Percentiles rank a stretch among this genome's conserved stretches.
Evolutionary conservation across 2,329 filamentous ascomycete genomes (phyloP).

Genomic region (Alternaria burnsii): DNA sequence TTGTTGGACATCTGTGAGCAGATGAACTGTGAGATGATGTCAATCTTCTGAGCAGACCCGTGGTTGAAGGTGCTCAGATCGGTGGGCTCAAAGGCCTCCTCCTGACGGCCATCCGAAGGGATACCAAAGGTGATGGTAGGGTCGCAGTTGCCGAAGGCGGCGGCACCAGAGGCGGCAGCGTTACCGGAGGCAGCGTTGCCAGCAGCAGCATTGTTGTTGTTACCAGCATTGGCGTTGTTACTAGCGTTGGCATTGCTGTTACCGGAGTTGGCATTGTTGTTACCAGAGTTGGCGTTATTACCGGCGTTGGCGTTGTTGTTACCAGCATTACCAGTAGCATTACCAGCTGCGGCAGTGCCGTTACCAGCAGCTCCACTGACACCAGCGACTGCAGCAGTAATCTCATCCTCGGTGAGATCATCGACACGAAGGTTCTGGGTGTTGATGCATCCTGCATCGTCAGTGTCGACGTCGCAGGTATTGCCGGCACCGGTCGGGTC

Average conservation of each 20-base stretch:
- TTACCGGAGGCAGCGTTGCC: background rate
- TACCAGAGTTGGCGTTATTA: too few species aligned
- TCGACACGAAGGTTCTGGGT: slow-evolving; percentile 62
- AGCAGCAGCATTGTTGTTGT: slow-evolving; percentile 4
- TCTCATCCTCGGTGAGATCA: slow-evolving; percentile 63
- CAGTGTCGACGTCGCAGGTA: slow-evolving; percentile 60
- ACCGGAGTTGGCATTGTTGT: background rate
- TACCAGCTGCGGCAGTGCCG: slow-evolving; percentile 12
- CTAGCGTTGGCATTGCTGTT: slow-evolving; percentile 1
- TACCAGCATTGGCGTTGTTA: slow-evolving; percentile 4
- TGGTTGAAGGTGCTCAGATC: slow-evolving; percentile 60
- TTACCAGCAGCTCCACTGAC: slow-evolving; percentile 28
- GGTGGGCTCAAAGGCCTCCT: slow-evolving; percentile 54
- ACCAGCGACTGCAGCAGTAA: slow-evolving; percentile 57
- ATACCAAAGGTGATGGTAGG: slow-evolving; percentile 61
- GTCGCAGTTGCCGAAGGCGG: slow-evolving; percentile 57
- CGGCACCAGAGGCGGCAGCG: slow-evolving; percentile 1
- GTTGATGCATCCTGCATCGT: slow-evolving; percentile 65
- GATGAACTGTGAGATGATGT: slow-evolving; percentile 60
- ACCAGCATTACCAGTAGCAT: slow-evolving; percentile 21
- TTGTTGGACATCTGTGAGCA: slow-evolving; percentile 53
- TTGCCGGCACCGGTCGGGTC: slow-evolving; percentile 62
- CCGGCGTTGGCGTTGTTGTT: slow-evolving; percentile 4
- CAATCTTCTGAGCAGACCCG: slow-evolving; percentile 61
- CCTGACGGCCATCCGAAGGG: slow-evolving; percentile 59